These are phyloP conservation scores for Sequoia sempervirens DNA, from an alignment of 75 land plant genomes.

Conservation along the genomic window DNA sequence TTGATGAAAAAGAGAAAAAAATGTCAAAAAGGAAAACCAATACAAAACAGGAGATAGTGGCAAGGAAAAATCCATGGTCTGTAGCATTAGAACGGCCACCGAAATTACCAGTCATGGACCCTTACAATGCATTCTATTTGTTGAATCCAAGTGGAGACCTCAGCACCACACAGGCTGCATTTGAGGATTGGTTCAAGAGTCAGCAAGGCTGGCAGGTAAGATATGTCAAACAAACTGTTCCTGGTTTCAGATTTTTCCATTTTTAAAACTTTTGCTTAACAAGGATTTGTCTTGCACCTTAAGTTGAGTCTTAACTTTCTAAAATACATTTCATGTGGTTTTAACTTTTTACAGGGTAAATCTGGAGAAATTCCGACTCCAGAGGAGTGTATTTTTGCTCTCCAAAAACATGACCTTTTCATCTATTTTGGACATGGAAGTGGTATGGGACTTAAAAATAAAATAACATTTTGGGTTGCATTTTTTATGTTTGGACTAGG, in stretches of 20 bases:
- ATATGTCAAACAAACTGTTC: neutral
- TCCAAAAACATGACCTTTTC: slow-evolving; percentile 77
- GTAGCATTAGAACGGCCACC: neutral
- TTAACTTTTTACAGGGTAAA: slow-evolving; percentile 49
- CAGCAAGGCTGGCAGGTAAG: slow-evolving; percentile 70
- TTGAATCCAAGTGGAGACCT: slow-evolving; percentile 94
- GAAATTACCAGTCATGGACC: slow-evolving; percentile 57
- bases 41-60: neutral
- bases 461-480: too few species aligned
- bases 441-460: slow-evolving; percentile 39
- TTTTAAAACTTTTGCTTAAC: too few species aligned
- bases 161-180: slow-evolving; percentile 59
- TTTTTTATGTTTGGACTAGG: too few species aligned
- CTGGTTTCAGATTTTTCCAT: neutral
- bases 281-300: neutral
- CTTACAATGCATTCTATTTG: slow-evolving; percentile 69
- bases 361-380: slow-evolving; percentile 64
- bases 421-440: slow-evolving; percentile 95
- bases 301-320: neutral
- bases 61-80: neutral
- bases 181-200: slow-evolving; percentile 86
- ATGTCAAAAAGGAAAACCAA: neutral
- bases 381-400: slow-evolving; percentile 68
- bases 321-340: neutral
- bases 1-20: slow-evolving; percentile 5